These are phyloP conservation scores for Lolium perenne DNA, from an alignment of 176 grass and related monocot species.

Conservation along the genomic window DNA sequence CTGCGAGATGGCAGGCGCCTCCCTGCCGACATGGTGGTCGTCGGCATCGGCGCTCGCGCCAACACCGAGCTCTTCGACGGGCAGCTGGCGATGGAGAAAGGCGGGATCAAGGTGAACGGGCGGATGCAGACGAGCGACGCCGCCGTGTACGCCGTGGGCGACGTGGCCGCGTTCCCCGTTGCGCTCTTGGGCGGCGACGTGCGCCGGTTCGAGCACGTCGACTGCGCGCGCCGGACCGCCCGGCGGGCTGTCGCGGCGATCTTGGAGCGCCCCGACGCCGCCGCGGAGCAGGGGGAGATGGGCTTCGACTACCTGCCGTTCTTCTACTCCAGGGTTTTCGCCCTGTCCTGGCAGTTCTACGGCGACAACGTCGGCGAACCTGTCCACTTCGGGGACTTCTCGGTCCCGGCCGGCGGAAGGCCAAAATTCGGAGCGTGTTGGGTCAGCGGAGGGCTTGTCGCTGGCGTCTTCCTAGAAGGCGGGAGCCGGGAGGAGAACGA, in stretches of 20 bases:
- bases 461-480: constrained; percentile 78
- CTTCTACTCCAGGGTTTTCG: constrained; percentile 91
- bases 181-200: constrained; percentile 57
- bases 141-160: constrained; percentile 88
- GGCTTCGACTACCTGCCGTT: constrained; percentile 73
- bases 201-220: constrained; percentile 82
- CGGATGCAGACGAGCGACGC: constrained; percentile 77
- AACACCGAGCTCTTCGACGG: constrained; percentile 64
- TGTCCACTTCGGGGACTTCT: constrained; percentile 65
- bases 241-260: constrained; percentile 73
- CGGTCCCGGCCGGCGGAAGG: not conserved
- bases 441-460: constrained; percentile 47
- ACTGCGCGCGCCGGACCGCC: constrained; percentile 80
- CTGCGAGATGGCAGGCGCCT: constrained; percentile 70
- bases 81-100: constrained; percentile 62
- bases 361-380: constrained; percentile 72
- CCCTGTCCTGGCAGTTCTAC: constrained; percentile 89
- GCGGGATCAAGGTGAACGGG: constrained; percentile 90
- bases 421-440: constrained; percentile 22
- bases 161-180: constrained; percentile 82
- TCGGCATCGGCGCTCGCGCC: constrained; percentile 83
- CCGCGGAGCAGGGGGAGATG: constrained; percentile 29
- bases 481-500: constrained; percentile 68
- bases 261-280: constrained; percentile 36
- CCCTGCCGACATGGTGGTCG: constrained; percentile 71